A percentile compares a stretch with the other conserved stretches of the same genome.
phyloP scores from a whole-genome alignment of 345 rosid genomes.

The Kernera saxatilis region DNA sequence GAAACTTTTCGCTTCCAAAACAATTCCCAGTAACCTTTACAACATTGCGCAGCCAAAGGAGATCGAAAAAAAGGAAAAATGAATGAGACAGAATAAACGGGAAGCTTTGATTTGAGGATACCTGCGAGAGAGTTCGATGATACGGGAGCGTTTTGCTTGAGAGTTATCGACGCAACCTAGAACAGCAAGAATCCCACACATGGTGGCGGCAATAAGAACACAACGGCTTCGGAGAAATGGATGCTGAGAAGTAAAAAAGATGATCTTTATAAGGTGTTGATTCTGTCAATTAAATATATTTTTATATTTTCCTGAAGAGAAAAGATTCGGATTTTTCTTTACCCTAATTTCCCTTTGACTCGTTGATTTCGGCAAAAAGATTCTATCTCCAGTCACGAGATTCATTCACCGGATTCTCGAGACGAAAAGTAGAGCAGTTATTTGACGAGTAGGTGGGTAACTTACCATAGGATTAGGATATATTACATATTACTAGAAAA shows the following conservation, averaged over 20 bases:
- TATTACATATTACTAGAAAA: no score
- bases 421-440: no score
- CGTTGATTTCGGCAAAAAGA: not conserved
- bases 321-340: conserved; percentile 21
- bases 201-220: conserved; percentile 25
- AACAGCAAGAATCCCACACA: conserved; percentile 87
- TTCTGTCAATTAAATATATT: not conserved
- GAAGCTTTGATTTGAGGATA: not conserved
- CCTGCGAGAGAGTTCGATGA: conserved; percentile 80
- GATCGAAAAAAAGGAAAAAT: not conserved
- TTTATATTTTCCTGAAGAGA: not conserved
- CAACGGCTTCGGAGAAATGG: conserved; percentile 18
- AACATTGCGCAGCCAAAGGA: not conserved
- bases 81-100: not conserved
- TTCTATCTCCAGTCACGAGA: conserved; percentile 2
- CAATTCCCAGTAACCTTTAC: conserved; percentile 3
- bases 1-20: not conserved
- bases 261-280: conserved; percentile 23
- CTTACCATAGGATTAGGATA: no score
- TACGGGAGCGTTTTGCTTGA: conserved; percentile 75
- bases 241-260: not conserved
- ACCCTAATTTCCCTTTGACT: conserved; percentile 24
- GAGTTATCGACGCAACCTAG: conserved; percentile 67
- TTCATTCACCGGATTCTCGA: conserved; percentile 1
- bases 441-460: no score